Percentiles rank a stretch among this genome's conserved stretches.
These are phyloP conservation scores for Psilocybe mexicana DNA, from an alignment of 1,284 basidiomycete genomes.

Conservation along the genomic window DNA sequence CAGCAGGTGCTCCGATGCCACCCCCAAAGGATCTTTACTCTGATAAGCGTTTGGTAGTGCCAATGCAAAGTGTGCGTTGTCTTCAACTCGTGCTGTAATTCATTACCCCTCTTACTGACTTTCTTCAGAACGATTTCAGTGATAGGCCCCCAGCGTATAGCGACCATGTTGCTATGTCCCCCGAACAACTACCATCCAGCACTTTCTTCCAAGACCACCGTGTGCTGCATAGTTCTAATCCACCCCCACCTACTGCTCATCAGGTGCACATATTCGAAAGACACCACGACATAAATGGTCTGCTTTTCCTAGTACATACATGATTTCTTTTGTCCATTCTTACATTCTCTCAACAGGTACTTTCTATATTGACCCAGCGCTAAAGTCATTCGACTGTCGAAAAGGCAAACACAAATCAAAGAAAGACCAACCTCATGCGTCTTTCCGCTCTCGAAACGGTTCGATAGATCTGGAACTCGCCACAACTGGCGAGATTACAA, in stretches of 20 bases:
- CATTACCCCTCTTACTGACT: neutral
- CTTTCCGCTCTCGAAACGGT: slow-evolving; percentile 40
- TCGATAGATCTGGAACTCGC: slow-evolving; percentile 36
- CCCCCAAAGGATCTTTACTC: neutral
- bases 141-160: slow-evolving; percentile 20
- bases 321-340: neutral
- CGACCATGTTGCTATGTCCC: neutral
- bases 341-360: slow-evolving; percentile 28
- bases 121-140: neutral
- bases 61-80: neutral
- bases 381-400: slow-evolving; percentile 25
- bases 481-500: slow-evolving; percentile 32
- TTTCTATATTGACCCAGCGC: slow-evolving; percentile 38
- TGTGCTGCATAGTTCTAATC: neutral
- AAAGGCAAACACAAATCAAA: slow-evolving; percentile 25
- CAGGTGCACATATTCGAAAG: slow-evolving; percentile 33
- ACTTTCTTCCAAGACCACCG: neutral
- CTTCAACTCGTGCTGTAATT: too few relatives aligned
- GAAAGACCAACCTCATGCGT: slow-evolving; percentile 35
- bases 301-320: neutral
- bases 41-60: neutral
- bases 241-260: slow-evolving; percentile 23
- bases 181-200: neutral
- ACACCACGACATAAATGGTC: slow-evolving; percentile 32
- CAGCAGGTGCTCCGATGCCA: neutral